Base-by-base conservation (phyloP, 129 eudicot species). In the Lactuca sativa region DNA sequence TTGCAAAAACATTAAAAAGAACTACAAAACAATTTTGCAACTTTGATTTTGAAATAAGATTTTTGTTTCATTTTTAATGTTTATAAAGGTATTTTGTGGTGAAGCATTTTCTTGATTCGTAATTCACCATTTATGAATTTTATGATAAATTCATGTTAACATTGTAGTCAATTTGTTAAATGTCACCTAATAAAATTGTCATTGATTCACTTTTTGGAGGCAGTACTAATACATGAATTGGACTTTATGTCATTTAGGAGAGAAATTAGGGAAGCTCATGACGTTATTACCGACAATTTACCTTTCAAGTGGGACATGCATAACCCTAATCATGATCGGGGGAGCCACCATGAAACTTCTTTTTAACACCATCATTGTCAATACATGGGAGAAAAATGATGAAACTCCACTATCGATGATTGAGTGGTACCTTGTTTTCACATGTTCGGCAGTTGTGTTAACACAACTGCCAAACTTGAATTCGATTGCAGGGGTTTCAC, bases 301-400 rank as follows among this genome's bases (percentile, higher is more conserved):
- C 69, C 81, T 85, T 51, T 85, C 90, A 15, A 79, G 82, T 25
- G 87, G 90, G 8, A 82, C 90, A 13, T 82, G 87, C 69, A 79
- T 82, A 25, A 73, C 90, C 36, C 74, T 85, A 14, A 79, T 85
- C 68, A 82, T 85, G 75, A 72, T 85, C 25, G 90, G 90, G 12
- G 87, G 90, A 64, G 70, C 80, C 44, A 75, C 90, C 48, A 30
- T 69, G 31, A 82, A 79, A 73, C 78, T 67, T 8, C 73, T 85
- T 59, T 85, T 62, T 54, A 74, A 82, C 40, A 79, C 78, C 41
- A 25, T 78, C 4, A 47, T 72, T 60, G 77, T 72, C 4, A 75
- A 62, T 8, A 18, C 78, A 33, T 58, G 78, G 71, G 69, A 77
- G 11, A 43, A 56, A 6, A 30, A 72, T 10, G 40, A 56, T 38